phyloP scores from a whole-genome alignment of 2,329 filamentous ascomycete species.

The Stemphylium beticola region DNA sequence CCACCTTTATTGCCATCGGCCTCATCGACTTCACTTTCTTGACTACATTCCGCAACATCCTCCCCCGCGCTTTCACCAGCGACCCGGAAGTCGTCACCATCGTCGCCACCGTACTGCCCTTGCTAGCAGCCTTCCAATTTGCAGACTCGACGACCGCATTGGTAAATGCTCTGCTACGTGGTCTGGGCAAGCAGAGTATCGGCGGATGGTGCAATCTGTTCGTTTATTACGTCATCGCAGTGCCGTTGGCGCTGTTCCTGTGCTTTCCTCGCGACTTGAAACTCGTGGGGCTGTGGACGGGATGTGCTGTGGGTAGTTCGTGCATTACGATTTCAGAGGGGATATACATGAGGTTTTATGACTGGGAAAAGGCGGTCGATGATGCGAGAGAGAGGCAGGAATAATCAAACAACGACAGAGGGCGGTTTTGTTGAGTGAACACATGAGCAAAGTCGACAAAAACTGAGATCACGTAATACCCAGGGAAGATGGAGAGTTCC shows the following conservation, averaged over 20 bases:
- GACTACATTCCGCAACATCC: conserved; percentile 34
- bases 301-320: conserved; percentile 41
- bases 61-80: conserved; percentile 44
- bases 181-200: conserved; percentile 48
- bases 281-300: conserved; percentile 47
- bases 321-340: conserved; percentile 46
- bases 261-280: conserved; percentile 46
- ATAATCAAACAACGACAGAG: background rate
- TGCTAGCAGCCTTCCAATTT: conserved; percentile 48
- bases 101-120: conserved; percentile 42
- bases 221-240: conserved; percentile 49
- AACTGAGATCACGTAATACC: background rate
- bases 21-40: conserved; percentile 44
- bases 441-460: background rate
- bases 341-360: conserved; percentile 37
- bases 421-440: background rate
- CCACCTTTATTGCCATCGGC: conserved; percentile 46
- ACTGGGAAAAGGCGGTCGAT: conserved; percentile 42
- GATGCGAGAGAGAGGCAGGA: conserved; percentile 40
- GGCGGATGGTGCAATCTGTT: conserved; percentile 49
- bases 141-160: conserved; percentile 48
- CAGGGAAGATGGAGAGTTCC: background rate
- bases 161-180: conserved; percentile 47
- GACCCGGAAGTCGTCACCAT: conserved; percentile 46
- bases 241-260: conserved; percentile 46